Evolutionary conservation across 2,329 filamentous ascomycete species (phyloP).

Genomic region (Phialophora expanda): DNA sequence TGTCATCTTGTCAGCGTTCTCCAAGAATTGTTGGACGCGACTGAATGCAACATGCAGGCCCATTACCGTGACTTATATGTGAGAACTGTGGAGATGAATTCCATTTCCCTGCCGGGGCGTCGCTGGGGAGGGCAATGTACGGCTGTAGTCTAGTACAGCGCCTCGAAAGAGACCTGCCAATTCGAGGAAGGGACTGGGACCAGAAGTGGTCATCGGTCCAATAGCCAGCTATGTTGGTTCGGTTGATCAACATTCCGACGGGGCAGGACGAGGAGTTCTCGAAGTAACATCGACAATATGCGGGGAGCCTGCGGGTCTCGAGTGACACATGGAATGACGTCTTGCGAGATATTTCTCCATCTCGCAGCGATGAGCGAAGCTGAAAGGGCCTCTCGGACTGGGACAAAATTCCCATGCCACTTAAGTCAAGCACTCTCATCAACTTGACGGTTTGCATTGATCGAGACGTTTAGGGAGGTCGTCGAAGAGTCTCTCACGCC

Average conservation of each 20-base stretch:
- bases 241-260: constrained; percentile 15
- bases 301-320: constrained; percentile 3
- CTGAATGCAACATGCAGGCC: neutral
- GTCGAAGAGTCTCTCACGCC: neutral
- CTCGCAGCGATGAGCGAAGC: neutral
- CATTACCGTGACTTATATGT: neutral
- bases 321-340: constrained; percentile 2
- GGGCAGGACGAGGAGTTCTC: neutral
- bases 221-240: neutral
- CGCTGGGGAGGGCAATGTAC: neutral
- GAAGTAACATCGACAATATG: constrained; percentile 7
- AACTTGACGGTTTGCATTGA: neutral
- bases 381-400: neutral
- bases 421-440: neutral
- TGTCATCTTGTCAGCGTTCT: constrained; percentile 13
- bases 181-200: neutral
- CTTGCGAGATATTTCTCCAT: neutral
- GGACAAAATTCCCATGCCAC: neutral
- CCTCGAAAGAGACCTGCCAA: neutral
- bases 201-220: neutral
- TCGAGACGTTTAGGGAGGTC: neutral
- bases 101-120: constrained; percentile 1
- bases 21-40: constrained; percentile 2
- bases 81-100: constrained; percentile 1
- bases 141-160: neutral